A percentile compares a stretch with the other conserved stretches of the same genome.
phyloP scores from a whole-genome alignment of 2,329 filamentous ascomycete species.

The Ceratocystis eucalypticola region DNA sequence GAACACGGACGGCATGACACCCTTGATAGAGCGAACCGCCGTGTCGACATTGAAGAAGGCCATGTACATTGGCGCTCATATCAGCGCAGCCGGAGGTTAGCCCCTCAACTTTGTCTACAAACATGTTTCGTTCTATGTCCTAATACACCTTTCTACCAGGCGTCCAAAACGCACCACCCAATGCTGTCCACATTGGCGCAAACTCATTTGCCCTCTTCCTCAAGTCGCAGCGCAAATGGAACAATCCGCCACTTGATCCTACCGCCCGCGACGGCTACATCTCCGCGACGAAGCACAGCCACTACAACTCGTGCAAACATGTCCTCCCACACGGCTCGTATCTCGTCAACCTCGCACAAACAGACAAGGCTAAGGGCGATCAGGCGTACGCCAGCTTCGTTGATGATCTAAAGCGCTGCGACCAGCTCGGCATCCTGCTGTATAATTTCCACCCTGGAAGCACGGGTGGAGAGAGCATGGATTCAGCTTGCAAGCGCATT shows the following conservation, averaged over 20 bases:
- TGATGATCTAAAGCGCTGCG: constrained; percentile 77
- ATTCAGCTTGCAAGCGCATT: constrained; percentile 62
- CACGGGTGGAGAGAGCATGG: constrained; percentile 49
- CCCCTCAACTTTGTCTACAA: neutral
- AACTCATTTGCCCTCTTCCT: constrained; percentile 93
- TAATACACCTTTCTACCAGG: constrained; percentile 35
- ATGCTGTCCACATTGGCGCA: constrained; percentile 67
- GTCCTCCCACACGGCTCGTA: constrained; percentile 91
- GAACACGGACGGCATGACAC: constrained; percentile 37
- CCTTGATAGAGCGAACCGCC: constrained; percentile 52
- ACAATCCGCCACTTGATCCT: constrained; percentile 59
- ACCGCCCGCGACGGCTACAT: constrained; percentile 58
- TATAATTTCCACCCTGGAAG: constrained; percentile 98
- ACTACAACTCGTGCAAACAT: constrained; percentile 57
- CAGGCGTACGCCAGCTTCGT: constrained; percentile 79
- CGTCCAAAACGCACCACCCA: constrained; percentile 74
- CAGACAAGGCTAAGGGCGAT: constrained; percentile 61
- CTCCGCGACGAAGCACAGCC: constrained; percentile 50
- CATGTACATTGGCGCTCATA: constrained; percentile 84
- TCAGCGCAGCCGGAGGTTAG: constrained; percentile 73
- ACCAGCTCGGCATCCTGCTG: constrained; percentile 70
- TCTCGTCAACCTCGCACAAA: constrained; percentile 86
- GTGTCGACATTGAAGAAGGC: constrained; percentile 47
- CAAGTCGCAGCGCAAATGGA: constrained; percentile 94
- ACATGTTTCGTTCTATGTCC: neutral